Percentiles rank a stretch among this genome's conserved stretches.
phyloP scores from a whole-genome alignment of 805 yeast genomes.

The Hanseniaspora meyeri region DNA sequence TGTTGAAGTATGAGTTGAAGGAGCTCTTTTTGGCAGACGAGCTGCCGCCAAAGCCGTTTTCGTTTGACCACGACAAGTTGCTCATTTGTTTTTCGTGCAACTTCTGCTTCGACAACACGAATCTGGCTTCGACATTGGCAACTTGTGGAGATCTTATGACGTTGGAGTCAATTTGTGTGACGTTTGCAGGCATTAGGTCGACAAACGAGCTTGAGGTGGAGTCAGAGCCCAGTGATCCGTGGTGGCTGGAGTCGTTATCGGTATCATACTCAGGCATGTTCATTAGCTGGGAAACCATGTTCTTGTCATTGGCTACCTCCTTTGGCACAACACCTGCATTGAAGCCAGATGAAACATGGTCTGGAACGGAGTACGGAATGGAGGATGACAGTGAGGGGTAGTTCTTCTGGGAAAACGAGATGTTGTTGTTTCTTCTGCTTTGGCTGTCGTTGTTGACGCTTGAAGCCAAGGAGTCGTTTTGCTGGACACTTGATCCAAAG shows the following conservation, averaged over 20 bases:
- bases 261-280: not conserved
- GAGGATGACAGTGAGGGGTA: slow-evolving; percentile 42
- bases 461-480: not conserved
- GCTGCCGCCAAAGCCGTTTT: slow-evolving; percentile 8
- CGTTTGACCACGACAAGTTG: slow-evolving; percentile 6
- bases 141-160: slow-evolving; percentile 63
- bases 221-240: slow-evolving; percentile 25
- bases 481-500: slow-evolving; percentile 19
- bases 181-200: slow-evolving; percentile 31
- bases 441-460: not conserved
- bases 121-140: slow-evolving; percentile 67
- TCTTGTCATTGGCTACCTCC: not conserved
- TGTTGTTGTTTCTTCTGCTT: slow-evolving; percentile 13
- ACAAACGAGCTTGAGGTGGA: slow-evolving; percentile 29
- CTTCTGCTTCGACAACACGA: slow-evolving; percentile 69
- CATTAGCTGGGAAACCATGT: not conserved
- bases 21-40: slow-evolving; percentile 2
- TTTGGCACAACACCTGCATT: not conserved
- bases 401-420: slow-evolving; percentile 17
- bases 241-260: slow-evolving; percentile 19
- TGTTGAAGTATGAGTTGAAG: not conserved
- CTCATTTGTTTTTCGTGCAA: slow-evolving; percentile 23
- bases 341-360: not conserved
- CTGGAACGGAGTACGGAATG: slow-evolving; percentile 60
- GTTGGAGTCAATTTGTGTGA: slow-evolving; percentile 39